These are phyloP conservation scores for Nicotiana undulata DNA, from an alignment of 257 asterid genomes.

Conservation along the genomic window DNA sequence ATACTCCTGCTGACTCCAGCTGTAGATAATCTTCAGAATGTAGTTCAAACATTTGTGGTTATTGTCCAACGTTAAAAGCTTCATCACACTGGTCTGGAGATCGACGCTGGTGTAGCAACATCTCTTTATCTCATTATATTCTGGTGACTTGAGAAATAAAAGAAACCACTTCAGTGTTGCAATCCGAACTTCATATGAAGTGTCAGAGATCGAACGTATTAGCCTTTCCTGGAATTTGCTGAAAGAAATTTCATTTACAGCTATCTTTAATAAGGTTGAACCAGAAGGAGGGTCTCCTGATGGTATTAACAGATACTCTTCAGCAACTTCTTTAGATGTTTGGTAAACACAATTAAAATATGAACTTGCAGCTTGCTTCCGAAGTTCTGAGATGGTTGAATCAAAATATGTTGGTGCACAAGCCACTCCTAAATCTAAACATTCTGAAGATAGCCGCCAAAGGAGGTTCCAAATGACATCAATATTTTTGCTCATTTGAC, in stretches of 20 bases:
- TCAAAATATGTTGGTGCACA: slow-evolving; percentile 44
- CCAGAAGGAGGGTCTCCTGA: slow-evolving; percentile 28
- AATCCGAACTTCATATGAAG: slow-evolving; percentile 78
- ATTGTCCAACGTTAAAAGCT: slow-evolving; percentile 61
- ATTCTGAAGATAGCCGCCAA: slow-evolving; percentile 64
- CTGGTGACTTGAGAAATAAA: slow-evolving; percentile 45
- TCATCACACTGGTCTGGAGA: slow-evolving; percentile 49
- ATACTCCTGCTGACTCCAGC: slow-evolving; percentile 59
- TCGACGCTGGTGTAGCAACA: slow-evolving; percentile 41
- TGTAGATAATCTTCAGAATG: slow-evolving; percentile 71
- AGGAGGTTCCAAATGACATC: slow-evolving; percentile 58
- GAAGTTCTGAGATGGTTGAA: slow-evolving; percentile 76
- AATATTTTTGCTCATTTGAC: slow-evolving; percentile 39
- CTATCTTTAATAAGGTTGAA: slow-evolving; percentile 25
- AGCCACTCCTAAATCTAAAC: slow-evolving; percentile 49
- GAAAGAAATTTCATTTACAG: slow-evolving; percentile 33
- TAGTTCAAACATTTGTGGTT: slow-evolving; percentile 69
- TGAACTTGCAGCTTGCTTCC: slow-evolving; percentile 80
- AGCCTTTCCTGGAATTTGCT: slow-evolving; percentile 51
- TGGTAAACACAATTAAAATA: slow-evolving; percentile 71
- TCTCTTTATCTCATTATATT: slow-evolving; percentile 32
- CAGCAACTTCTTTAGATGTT: slow-evolving; percentile 47
- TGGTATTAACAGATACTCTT: slow-evolving; percentile 35
- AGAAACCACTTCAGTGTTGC: slow-evolving; percentile 83
- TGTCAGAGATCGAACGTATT: slow-evolving; percentile 51